Evolutionary conservation across 345 rosid genomes (phyloP), one percentile per base, ranked within the genome.

Genomic region (Gossypium longicalyx): DNA sequence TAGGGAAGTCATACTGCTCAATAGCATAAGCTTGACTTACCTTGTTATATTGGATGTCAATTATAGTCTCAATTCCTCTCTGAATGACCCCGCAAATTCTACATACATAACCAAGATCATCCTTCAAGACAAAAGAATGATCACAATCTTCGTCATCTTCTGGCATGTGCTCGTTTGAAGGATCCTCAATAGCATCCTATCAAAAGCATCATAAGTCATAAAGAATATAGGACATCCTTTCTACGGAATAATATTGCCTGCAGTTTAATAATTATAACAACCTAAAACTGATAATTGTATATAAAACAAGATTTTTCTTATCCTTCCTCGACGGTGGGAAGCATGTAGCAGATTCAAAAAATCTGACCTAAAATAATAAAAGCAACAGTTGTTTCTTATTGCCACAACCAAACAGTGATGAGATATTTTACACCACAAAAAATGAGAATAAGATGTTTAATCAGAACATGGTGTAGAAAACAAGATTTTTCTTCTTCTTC

Each of bases 81-180:
- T 86, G 79, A 66, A 92, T 81, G 43, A 92, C 87, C 77, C 98
- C 97, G 59, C 96, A 94, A 57, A 89, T 81, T 20, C 96, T 93
- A 81, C 98, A 94, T 47, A 94, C 98, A 84, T 81, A 87, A 17
- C 98, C 98, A 63, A 94, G 79, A 61, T 94, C 98, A 70, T 94
- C 98, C 89, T 80, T 91, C 79, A 94, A 75, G 67, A 92, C 80
- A 79, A 82, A 92, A 16, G 89, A 86, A 79, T 94, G 98, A 20
- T 89, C 94, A 77, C 98, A 94, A 38, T 80, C 86, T 47, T 86
- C 61, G 2, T 56, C 91, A 69, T 77, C 90, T 69, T 86, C 89
- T 70, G 68, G 62, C 77, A 66, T 75, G 71, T 68, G 76, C 38
- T 86, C 92, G 71, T 83, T 84, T 0, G 81, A 74, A 82, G 80